phyloP scores from a whole-genome alignment of 1,284 basidiomycete genomes.

The Pyrrhoderma noxium region DNA sequence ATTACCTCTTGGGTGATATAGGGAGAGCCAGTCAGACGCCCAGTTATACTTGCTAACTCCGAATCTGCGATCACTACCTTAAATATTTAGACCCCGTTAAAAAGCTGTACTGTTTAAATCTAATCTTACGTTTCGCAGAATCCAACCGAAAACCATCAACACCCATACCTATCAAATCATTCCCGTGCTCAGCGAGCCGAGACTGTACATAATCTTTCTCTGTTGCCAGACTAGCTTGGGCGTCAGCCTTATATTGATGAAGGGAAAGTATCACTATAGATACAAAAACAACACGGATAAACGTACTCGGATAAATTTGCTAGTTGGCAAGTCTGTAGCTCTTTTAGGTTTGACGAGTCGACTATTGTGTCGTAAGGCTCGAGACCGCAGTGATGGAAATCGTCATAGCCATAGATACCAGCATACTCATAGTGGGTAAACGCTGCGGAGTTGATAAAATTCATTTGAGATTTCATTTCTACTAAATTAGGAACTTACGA shows the following conservation, averaged over 20 bases:
- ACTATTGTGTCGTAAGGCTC: conserved; percentile 46
- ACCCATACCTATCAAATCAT: conserved; percentile 55
- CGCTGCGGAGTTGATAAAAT: conserved; percentile 15
- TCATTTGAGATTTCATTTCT: conserved; percentile 18
- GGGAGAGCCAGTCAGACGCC: conserved; percentile 33
- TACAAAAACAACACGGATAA: neutral
- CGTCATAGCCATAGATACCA: conserved; percentile 26
- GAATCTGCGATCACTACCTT: conserved; percentile 42
- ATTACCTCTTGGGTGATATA: conserved; percentile 54
- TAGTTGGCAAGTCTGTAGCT: conserved; percentile 60
- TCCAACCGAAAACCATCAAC: conserved; percentile 60
- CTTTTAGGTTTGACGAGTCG: conserved; percentile 41
- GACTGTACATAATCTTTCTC: conserved; percentile 51
- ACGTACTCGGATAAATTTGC: conserved; percentile 50
- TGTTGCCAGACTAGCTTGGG: conserved; percentile 41
- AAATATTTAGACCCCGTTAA: neutral
- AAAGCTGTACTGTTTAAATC: neutral
- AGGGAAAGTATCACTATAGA: neutral
- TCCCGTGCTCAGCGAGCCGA: conserved; percentile 47
- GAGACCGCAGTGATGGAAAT: conserved; percentile 61
- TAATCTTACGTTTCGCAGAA: conserved; percentile 49
- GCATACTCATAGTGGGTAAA: conserved; percentile 46
- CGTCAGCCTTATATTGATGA: too few relatives aligned
- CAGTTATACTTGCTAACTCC: conserved; percentile 49
- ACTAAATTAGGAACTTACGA: conserved; percentile 4